Conservation (phyloP, 2,329 filamentous ascomycete genomes). For the Aspergillus sp. region DNA sequence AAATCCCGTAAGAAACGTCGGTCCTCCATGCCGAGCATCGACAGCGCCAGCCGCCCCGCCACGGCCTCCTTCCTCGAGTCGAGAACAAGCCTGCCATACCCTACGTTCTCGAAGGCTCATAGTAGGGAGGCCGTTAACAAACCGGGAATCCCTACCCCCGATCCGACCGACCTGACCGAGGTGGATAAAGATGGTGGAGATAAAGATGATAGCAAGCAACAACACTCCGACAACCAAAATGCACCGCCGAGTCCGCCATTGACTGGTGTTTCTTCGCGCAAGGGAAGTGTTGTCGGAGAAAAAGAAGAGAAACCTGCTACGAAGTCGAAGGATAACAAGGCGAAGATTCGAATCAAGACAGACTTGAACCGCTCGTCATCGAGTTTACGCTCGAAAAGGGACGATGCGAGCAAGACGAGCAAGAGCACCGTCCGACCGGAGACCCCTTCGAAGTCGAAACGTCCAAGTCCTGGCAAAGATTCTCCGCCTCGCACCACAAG, state of each 20-base stretch:
- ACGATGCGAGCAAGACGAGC: conserved; percentile 42
- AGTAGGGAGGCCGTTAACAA: conserved; percentile 79
- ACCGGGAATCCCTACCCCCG: conserved; percentile 64
- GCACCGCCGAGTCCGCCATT: conserved; percentile 55
- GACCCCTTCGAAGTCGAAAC: conserved; percentile 43
- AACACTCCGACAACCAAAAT: conserved; percentile 36
- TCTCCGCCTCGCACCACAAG: conserved; percentile 40
- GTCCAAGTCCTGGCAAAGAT: conserved; percentile 40
- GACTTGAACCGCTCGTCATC: conserved; percentile 48
- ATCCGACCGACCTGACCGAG: conserved; percentile 70
- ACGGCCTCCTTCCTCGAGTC: conserved; percentile 49
- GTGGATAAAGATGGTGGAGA: conserved; percentile 46
- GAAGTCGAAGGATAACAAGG: conserved; percentile 40
- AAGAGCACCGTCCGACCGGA: conserved; percentile 40
- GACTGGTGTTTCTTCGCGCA: conserved; percentile 48
- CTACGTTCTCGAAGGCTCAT: conserved; percentile 84
- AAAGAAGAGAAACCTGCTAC: conserved; percentile 39
- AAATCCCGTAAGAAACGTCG: conserved; percentile 33
- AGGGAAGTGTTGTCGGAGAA: conserved; percentile 39
- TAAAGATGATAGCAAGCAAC: conserved; percentile 30
- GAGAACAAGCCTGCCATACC: conserved; percentile 69
- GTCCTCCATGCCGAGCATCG: conserved; percentile 60
- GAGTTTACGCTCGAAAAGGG: conserved; percentile 44
- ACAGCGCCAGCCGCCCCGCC: conserved; percentile 38
- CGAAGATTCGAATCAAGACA: conserved; percentile 43